phyloP scores from a whole-genome alignment of 2,329 filamentous ascomycete species.

The Colletotrichum sp. region DNA sequence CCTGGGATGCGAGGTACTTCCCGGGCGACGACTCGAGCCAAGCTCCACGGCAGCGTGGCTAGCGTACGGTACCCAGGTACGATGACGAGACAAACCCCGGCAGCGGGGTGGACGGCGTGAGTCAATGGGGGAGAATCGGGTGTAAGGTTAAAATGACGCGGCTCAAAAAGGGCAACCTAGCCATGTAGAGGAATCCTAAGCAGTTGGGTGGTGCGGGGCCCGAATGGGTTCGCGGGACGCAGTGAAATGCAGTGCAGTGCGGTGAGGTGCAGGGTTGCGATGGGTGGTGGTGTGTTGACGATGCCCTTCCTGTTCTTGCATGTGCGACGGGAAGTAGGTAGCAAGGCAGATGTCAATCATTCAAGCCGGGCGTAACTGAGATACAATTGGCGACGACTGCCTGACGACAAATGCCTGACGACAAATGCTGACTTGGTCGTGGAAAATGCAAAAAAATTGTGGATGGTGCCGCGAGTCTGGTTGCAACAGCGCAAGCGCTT shows the following conservation, averaged over 20 bases:
- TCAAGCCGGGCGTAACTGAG: background rate
- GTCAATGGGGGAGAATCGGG: background rate
- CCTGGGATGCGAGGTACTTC: background rate
- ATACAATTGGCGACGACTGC: background rate
- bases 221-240: background rate
- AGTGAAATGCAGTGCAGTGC: background rate
- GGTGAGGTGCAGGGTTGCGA: background rate
- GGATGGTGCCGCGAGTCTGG: background rate
- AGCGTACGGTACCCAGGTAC: background rate
- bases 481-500: slow-evolving; percentile 1
- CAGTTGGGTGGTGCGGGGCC: background rate
- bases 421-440: background rate
- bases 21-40: background rate
- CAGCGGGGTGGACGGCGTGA: slow-evolving; percentile 4
- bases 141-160: slow-evolving; percentile 11
- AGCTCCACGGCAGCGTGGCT: background rate
- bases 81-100: background rate
- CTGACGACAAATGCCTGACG: slow-evolving; percentile 8
- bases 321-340: background rate
- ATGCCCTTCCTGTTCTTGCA: background rate
- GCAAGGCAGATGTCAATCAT: background rate
- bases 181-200: background rate
- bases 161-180: background rate
- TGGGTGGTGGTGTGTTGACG: background rate
- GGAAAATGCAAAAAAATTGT: background rate